Conservation (phyloP, 768 basidiomycete species). For the Omphalotus guepiniiformis region DNA sequence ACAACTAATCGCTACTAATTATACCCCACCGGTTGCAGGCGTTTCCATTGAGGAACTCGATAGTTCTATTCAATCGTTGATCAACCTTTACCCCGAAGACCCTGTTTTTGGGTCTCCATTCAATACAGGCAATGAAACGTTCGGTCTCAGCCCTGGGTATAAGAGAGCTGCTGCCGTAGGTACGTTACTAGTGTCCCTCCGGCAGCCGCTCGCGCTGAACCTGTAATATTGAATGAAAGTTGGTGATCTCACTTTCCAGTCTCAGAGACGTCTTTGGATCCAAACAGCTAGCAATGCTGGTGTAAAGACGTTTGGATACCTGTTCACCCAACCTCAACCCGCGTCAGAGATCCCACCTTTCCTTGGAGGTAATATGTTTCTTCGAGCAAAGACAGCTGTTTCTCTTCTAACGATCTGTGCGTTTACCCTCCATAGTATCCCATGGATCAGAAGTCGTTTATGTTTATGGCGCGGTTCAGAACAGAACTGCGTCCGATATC, state of each 20-base stretch:
- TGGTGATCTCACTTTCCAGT: conserved; percentile 22
- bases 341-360: background rate
- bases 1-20: conserved; percentile 16
- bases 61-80: conserved; percentile 16
- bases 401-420: background rate
- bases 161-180: conserved; percentile 34
- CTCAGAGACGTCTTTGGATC: conserved; percentile 9
- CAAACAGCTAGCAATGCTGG: conserved; percentile 6
- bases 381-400: no score
- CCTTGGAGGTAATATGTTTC: conserved; percentile 12
- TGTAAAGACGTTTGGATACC: conserved; percentile 4
- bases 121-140: conserved; percentile 39
- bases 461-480: conserved; percentile 24
- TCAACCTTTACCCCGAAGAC: conserved; percentile 37
- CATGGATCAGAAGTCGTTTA: conserved; percentile 28
- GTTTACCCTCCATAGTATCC: conserved; percentile 15
- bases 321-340: conserved; percentile 17
- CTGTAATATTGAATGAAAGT: no score
- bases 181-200: conserved; percentile 11
- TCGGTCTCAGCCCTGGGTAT: conserved; percentile 34
- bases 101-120: conserved; percentile 42
- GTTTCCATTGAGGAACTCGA: conserved; percentile 9
- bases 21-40: conserved; percentile 21
- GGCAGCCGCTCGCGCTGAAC: no score
- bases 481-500: conserved; percentile 14